Base-by-base conservation (phyloP, 495 filamentous ascomycete species). In the Acidomyces sp. region DNA sequence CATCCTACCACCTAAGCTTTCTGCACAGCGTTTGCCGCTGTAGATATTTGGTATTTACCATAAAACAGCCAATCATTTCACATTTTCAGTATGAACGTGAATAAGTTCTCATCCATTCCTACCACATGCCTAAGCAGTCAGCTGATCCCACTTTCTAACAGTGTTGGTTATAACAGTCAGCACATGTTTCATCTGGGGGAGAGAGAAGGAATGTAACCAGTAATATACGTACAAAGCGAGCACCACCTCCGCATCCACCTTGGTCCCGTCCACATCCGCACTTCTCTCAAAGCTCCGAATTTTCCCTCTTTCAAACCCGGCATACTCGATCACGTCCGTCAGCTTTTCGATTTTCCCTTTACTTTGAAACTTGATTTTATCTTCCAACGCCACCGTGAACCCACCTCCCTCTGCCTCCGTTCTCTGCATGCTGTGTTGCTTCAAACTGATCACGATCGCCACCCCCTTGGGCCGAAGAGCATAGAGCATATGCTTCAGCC, bases 111-210 rank as follows among this genome's bases (percentile, higher is more conserved):
- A n/a, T n/a, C n/a, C 26, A 29, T 13, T 29, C 26, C 9, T 13
- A 29, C 26, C 26, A 9, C 9, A 9, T 13, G 13, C 13, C 26
- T 41, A 48, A 11, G 29, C 45, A 37, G 45, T 48, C 38, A 48
- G 36, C 33, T 48, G 45, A 33, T 48, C 45, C 45, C 45, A 48
- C 34, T 49, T 49, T n/a, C n/a, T n/a, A n/a, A n/a, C n/a, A n/a
- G n/a, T n/a, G n/a, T n/a, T n/a, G n/a, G n/a, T n/a, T n/a, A n/a
- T n/a, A n/a, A n/a, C n/a, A n/a, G n/a, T n/a, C n/a, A n/a, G n/a
- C n/a, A n/a, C n/a, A n/a, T n/a, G n/a, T n/a, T n/a, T n/a, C n/a
- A n/a, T n/a, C n/a, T n/a, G n/a, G n/a, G n/a, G n/a, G n/a, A n/a
- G n/a, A n/a, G n/a, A n/a, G n/a, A n/a, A n/a, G n/a, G n/a, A n/a